Base-by-base conservation (phyloP, 495 filamentous ascomycete genomes). In the Barbatosphaeria neglecta region DNA sequence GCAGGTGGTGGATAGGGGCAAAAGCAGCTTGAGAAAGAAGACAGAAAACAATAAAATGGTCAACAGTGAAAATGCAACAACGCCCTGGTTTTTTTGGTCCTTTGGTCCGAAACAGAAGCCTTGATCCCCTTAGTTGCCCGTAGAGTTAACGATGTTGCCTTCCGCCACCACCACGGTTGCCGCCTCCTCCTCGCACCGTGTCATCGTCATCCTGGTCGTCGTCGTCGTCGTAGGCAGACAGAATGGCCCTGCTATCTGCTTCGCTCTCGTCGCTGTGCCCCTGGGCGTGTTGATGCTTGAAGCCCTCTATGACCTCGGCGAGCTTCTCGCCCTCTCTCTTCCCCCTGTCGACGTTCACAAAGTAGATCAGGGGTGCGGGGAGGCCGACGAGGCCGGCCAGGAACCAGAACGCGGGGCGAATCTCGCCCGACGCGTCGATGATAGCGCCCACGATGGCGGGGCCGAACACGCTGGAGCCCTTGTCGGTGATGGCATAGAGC, bases 401-500 rank as follows among this genome's bases (percentile, higher is more conserved):
- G 56, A 98, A 98, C 69, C 85, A 84, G 59, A 98, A 98, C 2
- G 90, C 88, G 24, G 88, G 88, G 52, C 92, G 71, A 48, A 98
- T 97, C 51, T 90, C 82, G 1, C 92, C 92, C 45, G 86, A 86
- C 15, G 73, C 78, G 56, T 96, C 90, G 13, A 92, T 95, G 47
- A 98, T 89, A 0, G 80, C 77, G 3, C 92, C 92, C 1, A 97
- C 93, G 57, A 98, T 90, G 3, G 87, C 83, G 4, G 92, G 92
- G 0, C 92, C 92, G 60, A 98, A 95, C 16, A 98, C 71, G 57
- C 86, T 92, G 6, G 85, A 92, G 18, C 92, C 92, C 64, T 98
- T 98, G 57, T 98, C 92, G 13, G 92, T 98, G 50, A 98, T 95
- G 5, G 92, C 90, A 54, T 95, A 98, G 2, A 98, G 75, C 0